Evolutionary conservation across 306 rosid genomes (phyloP).

Genomic region (Vigna mungo): DNA sequence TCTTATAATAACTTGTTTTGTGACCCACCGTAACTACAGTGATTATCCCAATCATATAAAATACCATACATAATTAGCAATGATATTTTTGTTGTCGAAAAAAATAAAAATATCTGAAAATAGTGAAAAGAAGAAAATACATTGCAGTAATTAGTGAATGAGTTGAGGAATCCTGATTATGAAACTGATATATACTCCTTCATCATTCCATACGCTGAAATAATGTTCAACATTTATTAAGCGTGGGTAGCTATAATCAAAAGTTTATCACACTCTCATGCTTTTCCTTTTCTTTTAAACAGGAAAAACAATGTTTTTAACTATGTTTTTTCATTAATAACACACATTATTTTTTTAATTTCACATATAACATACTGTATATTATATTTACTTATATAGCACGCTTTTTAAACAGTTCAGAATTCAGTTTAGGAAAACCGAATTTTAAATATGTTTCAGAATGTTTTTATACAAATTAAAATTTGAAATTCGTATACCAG

Average conservation of each 20-base stretch:
- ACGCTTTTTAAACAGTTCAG: no score
- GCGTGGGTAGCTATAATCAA: slow-evolving; percentile 34
- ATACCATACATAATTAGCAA: slow-evolving; percentile 33
- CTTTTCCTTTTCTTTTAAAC: neutral
- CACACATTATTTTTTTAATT: no score
- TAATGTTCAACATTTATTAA: slow-evolving; percentile 28
- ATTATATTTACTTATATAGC: no score
- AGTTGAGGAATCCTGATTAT: slow-evolving; percentile 14
- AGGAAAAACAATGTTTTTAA: neutral
- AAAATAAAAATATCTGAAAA: slow-evolving; percentile 1
- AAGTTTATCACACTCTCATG: neutral
- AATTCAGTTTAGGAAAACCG: no score
- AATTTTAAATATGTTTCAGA: no score
- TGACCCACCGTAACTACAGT: slow-evolving; percentile 33
- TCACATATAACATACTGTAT: no score
- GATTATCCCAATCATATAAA: slow-evolving; percentile 22
- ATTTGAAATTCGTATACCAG: no score
- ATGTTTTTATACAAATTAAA: no score
- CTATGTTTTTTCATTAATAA: no score
- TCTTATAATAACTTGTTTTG: slow-evolving; percentile 10
- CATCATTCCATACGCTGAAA: slow-evolving; percentile 39
- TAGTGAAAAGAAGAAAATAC: slow-evolving; percentile 2
- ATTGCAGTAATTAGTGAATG: slow-evolving; percentile 15
- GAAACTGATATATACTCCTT: neutral
- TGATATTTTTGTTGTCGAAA: slow-evolving; percentile 30